phyloP scores from a whole-genome alignment of 805 yeast genomes.

The Kluyveromyces wickerhamii region DNA sequence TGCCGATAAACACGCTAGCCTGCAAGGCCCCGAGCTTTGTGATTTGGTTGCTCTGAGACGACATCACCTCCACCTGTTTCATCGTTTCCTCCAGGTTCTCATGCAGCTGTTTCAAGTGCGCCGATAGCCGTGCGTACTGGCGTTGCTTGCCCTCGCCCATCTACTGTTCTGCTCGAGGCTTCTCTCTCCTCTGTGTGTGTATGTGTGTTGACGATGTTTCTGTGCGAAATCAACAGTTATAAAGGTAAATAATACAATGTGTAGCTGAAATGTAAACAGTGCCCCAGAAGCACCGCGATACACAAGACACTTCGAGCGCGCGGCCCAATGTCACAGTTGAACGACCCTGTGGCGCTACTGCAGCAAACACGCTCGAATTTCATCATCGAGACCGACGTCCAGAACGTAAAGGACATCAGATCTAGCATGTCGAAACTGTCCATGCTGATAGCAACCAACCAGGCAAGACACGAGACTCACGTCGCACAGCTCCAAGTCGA shows the following conservation, averaged over 20 bases:
- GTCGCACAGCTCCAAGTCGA: conserved; percentile 8
- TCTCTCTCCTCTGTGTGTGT: too few species aligned
- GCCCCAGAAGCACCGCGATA: not conserved
- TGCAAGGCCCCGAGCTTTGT: conserved; percentile 28
- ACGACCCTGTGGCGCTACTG: conserved; percentile 18
- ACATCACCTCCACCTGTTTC: conserved; percentile 23
- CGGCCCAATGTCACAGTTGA: conserved; percentile 10
- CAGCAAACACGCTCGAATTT: conserved; percentile 21
- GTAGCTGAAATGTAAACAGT: too few species aligned
- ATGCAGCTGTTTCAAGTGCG: conserved; percentile 22
- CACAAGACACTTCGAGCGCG: not conserved
- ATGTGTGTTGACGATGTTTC: too few species aligned
- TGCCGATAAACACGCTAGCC: conserved; percentile 27
- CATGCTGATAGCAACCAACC: conserved; percentile 8
- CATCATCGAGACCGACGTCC: conserved; percentile 22
- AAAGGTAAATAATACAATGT: too few species aligned
- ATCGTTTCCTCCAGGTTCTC: conserved; percentile 21
- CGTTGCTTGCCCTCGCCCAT: conserved; percentile 22
- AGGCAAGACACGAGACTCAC: conserved; percentile 8
- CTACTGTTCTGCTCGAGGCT: too few species aligned
- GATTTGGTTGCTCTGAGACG: conserved; percentile 26
- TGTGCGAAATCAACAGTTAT: too few species aligned
- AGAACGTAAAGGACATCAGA: conserved; percentile 7
- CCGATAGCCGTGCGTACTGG: conserved; percentile 26
- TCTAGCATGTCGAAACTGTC: conserved; percentile 9